Evolutionary conservation across 345 rosid genomes (phyloP), one percentile per base, ranked within the genome.

Genomic region (Fremontodendron californicum): DNA sequence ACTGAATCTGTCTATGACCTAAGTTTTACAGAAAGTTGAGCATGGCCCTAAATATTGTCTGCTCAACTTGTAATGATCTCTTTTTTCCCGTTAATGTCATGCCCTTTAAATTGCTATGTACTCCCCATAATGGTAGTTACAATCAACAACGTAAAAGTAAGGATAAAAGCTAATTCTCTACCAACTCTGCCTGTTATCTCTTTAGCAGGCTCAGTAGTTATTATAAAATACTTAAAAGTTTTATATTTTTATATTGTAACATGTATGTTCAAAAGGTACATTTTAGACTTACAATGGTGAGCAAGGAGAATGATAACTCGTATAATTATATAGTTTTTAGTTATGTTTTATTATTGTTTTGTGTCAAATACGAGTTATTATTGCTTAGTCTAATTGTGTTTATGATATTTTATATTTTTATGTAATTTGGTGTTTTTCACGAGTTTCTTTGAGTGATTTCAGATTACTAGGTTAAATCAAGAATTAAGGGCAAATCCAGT

Each of bases 251-350:
- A 52, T 29, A 10, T 5, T 21, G 74, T 40, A 72, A 73, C 7
- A 51, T 42, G 45, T 55, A 55, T 70, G 2, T 9, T 33, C 9
- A 83, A 72, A 77, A 79, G 7, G 61, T 16, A 27, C n/a, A 35
- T 67, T 61, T 31, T 75, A 65, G 65, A 87, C 99, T 90, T 92
- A 91, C 98, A 89, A 77, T 52, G 87, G 93, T 42, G 98, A 92
- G 91, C 97, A 92, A 66, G 96, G 97, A 81, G n/a, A n/a, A n/a
- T n/a, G n/a, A n/a, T n/a, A n/a, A n/a, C n/a, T n/a, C n/a, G n/a
- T n/a, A n/a, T n/a, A n/a, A n/a, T n/a, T n/a, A n/a, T n/a, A n/a
- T n/a, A n/a, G n/a, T n/a, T n/a, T n/a, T n/a, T n/a, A n/a, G n/a
- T n/a, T n/a, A n/a, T n/a, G n/a, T n/a, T n/a, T n/a, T n/a, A n/a